Evolutionary conservation across 257 asterid genomes (phyloP).

Genomic region (Solanum piurae): DNA sequence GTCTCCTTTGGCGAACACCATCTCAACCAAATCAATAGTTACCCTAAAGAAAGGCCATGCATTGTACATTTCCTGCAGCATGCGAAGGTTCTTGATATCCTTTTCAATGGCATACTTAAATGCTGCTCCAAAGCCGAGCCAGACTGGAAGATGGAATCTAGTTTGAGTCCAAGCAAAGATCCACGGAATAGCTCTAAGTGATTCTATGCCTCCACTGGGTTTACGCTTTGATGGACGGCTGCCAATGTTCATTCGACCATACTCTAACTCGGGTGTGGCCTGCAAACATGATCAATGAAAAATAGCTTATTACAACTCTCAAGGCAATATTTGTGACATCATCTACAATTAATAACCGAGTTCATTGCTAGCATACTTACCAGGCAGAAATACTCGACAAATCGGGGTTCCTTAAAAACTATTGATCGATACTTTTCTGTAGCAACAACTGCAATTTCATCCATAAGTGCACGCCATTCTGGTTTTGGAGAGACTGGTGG

Average conservation of each 20-base stretch:
- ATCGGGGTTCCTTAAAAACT: slow-evolving; percentile 41
- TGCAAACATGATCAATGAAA: neutral
- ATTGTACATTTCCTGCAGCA: slow-evolving; percentile 41
- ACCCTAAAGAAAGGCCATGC: slow-evolving; percentile 50
- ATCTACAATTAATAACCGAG: neutral
- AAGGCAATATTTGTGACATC: neutral
- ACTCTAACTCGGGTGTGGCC: slow-evolving; percentile 52
- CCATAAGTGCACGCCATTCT: slow-evolving; percentile 48
- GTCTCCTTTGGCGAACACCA: slow-evolving; percentile 52
- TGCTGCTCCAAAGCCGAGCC: slow-evolving; percentile 55
- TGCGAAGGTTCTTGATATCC: slow-evolving; percentile 31
- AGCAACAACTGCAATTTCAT: slow-evolving; percentile 28
- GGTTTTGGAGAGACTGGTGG: slow-evolving; percentile 44
- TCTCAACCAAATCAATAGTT: slow-evolving; percentile 41
- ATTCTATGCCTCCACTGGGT: slow-evolving; percentile 49
- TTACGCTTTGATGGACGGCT: slow-evolving; percentile 51
- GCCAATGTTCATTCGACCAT: slow-evolving; percentile 49
- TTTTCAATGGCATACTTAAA: slow-evolving; percentile 28
- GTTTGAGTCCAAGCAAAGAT: slow-evolving; percentile 59
- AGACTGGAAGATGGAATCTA: slow-evolving; percentile 49
- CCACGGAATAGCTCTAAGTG: slow-evolving; percentile 55
- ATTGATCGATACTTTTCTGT: slow-evolving; percentile 38
- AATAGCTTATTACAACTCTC: neutral
- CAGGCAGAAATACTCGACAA: slow-evolving; percentile 47
- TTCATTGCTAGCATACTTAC: slow-evolving; percentile 11